Conservation (phyloP, 2,329 filamentous ascomycete species). For the Neoscytalidium dimidiatum region DNA sequence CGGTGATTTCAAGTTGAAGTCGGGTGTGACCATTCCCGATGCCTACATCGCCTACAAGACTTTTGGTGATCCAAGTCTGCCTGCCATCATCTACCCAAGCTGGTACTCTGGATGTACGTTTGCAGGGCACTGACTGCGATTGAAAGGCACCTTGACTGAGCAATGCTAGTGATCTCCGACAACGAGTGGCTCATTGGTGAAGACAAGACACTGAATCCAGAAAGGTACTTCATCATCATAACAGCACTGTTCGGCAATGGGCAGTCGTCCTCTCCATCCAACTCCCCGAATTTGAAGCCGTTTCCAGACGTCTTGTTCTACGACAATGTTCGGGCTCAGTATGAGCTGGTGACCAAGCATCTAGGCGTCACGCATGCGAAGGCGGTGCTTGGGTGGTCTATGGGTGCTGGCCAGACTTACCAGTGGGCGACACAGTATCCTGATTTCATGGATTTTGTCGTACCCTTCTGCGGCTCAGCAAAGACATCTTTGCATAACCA, state of each 20-base stretch:
- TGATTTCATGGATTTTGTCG: slow-evolving; percentile 65
- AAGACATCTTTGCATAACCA: slow-evolving; percentile 68
- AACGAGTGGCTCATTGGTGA: slow-evolving; percentile 75
- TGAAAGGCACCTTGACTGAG: slow-evolving; percentile 18
- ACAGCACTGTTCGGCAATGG: slow-evolving; percentile 70
- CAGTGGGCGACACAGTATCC: slow-evolving; percentile 66
- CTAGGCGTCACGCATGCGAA: slow-evolving; percentile 61
- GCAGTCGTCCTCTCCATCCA: slow-evolving; percentile 68
- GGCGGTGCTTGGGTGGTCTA: slow-evolving; percentile 69
- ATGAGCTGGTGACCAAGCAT: slow-evolving; percentile 65
- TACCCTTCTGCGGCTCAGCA: slow-evolving; percentile 68
- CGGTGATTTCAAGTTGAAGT: slow-evolving; percentile 68
- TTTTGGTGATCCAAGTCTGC: slow-evolving; percentile 62
- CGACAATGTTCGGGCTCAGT: slow-evolving; percentile 69
- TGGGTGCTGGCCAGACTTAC: slow-evolving; percentile 68
- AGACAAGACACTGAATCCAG: slow-evolving; percentile 65
- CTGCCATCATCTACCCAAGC: slow-evolving; percentile 73
- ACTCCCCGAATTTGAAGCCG: slow-evolving; percentile 54
- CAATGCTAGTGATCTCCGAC: slow-evolving; percentile 58
- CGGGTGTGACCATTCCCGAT: slow-evolving; percentile 60
- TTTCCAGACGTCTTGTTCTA: slow-evolving; percentile 67
- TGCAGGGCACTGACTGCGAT: slow-evolving; percentile 4
- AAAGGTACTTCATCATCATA: slow-evolving; percentile 68
- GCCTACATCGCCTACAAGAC: slow-evolving; percentile 78
- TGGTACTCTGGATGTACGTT: slow-evolving; percentile 68